A percentile compares a stretch with the other conserved stretches of the same genome.
These are phyloP conservation scores for Crithidia mellificae DNA, from an alignment of 208 protist genomes.

Conservation along the genomic window DNA sequence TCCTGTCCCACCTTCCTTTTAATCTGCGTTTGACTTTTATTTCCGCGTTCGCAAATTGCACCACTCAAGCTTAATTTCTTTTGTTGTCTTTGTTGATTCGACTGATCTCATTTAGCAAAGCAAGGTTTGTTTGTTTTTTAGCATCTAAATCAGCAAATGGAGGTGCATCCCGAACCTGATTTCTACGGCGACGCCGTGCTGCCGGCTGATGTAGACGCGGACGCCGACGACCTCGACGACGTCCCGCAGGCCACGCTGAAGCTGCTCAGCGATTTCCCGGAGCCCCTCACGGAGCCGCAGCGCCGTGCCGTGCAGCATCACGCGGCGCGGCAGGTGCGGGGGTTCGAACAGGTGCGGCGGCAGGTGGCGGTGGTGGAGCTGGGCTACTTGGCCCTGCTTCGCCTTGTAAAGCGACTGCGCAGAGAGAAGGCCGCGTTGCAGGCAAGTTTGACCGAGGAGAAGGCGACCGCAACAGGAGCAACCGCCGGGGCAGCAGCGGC, in stretches of 20 bases:
- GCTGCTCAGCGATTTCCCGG: constrained; percentile 66
- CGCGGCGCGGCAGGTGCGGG: constrained; percentile 37
- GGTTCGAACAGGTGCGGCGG: constrained; percentile 44
- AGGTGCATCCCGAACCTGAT: constrained; percentile 5
- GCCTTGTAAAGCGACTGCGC: constrained; percentile 47
- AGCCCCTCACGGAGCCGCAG: constrained; percentile 61
- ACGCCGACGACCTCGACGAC: constrained; percentile 20
- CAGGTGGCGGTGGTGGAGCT: constrained; percentile 40
- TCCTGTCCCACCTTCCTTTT: too few relatives aligned
- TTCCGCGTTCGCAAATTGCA: too few relatives aligned
- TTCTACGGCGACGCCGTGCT: constrained; percentile 20
- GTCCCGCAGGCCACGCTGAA: constrained; percentile 29
- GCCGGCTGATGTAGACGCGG: constrained; percentile 14
- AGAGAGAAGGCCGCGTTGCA: constrained; percentile 37
- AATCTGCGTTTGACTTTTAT: too few relatives aligned
- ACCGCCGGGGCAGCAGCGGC: too few relatives aligned
- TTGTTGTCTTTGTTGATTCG: too few relatives aligned
- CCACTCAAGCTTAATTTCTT: too few relatives aligned
- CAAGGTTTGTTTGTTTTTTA: too few relatives aligned
- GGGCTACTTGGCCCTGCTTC: constrained; percentile 53
- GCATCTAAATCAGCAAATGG: neutral
- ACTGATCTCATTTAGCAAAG: too few relatives aligned
- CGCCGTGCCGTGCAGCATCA: constrained; percentile 45
- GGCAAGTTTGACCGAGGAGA: constrained; percentile 19
- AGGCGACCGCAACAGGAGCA: neutral